Evolutionary conservation across 106 monocot genomes (phyloP).

Genomic region (Allium fistulosum): DNA sequence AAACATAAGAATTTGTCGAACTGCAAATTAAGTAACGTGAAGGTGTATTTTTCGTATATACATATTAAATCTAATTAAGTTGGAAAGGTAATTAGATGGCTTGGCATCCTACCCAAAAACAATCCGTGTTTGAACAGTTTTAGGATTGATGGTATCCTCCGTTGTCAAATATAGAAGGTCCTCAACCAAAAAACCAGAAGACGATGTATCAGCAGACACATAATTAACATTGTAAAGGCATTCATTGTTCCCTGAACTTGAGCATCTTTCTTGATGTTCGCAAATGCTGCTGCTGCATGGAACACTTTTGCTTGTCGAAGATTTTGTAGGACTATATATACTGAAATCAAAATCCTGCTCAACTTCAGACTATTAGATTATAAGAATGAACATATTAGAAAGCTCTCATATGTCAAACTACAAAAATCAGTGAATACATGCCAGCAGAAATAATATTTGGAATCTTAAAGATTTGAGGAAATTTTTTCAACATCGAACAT

Average conservation of each 20-base stretch:
- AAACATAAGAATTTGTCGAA: no score
- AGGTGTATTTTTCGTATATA: no score
- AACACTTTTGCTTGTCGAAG: constrained; percentile 66
- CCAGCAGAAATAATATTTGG: no score
- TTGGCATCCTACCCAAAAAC: constrained; percentile 58
- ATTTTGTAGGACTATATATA: constrained; percentile 54
- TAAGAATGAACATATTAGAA: background rate
- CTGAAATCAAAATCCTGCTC: constrained; percentile 51
- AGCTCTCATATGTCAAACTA: no score
- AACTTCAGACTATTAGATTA: constrained; percentile 10
- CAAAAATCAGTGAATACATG: no score
- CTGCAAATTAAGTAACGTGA: no score
- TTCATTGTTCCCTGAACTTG: constrained; percentile 11
- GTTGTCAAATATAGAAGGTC: constrained; percentile 79
- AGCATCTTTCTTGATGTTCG: constrained; percentile 39
- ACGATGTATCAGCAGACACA: constrained; percentile 73
- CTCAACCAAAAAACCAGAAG: constrained; percentile 71
- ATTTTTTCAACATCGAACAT: no score
- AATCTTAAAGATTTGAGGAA: no score
- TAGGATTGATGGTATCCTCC: constrained; percentile 25
- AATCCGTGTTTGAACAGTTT: constrained; percentile 55
- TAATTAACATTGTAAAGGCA: constrained; percentile 75
- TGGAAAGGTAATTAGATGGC: no score
- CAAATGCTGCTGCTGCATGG: constrained; percentile 62
- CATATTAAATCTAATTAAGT: no score